Evolutionary conservation across 345 rosid genomes (phyloP).

Genomic region (Moricandia moricandioides): DNA sequence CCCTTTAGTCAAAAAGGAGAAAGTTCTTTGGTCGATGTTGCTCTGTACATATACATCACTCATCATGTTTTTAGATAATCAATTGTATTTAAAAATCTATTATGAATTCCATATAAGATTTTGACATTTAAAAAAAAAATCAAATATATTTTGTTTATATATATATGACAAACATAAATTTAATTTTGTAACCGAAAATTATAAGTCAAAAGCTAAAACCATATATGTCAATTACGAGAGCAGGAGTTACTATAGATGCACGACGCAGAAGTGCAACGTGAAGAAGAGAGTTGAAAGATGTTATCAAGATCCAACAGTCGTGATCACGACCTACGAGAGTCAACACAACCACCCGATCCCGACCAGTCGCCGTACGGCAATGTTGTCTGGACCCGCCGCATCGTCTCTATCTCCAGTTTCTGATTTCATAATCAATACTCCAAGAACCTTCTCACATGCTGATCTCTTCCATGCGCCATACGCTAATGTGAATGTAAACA

Average conservation of each 20-base stretch:
- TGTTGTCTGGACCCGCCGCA: constrained; percentile 36
- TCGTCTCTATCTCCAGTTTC: constrained; percentile 8
- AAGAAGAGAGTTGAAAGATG: constrained; percentile 90
- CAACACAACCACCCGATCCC: constrained; percentile 84
- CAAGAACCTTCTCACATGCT: constrained; percentile 43
- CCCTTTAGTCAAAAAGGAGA: too few relatives aligned
- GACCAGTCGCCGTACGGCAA: constrained; percentile 46
- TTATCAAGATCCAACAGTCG: constrained; percentile 70
- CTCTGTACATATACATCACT: background rate
- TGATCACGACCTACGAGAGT: constrained; percentile 87
- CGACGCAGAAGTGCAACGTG: constrained; percentile 77
- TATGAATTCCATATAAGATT: too few relatives aligned
- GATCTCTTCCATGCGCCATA: constrained; percentile 30
- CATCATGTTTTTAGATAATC: background rate
- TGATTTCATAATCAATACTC: constrained; percentile 28
- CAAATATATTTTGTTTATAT: background rate
- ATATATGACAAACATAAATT: background rate
- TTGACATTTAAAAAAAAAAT: too few relatives aligned
- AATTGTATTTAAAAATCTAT: too few relatives aligned
- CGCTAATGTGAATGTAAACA: constrained; percentile 18
- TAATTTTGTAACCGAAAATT: background rate
- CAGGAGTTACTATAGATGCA: constrained; percentile 95
- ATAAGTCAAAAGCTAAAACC: constrained; percentile 15
- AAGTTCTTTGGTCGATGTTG: too few relatives aligned
- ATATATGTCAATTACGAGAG: background rate